Conservation (phyloP, 2,329 filamentous ascomycete species). For the Zasmidium angulare region DNA sequence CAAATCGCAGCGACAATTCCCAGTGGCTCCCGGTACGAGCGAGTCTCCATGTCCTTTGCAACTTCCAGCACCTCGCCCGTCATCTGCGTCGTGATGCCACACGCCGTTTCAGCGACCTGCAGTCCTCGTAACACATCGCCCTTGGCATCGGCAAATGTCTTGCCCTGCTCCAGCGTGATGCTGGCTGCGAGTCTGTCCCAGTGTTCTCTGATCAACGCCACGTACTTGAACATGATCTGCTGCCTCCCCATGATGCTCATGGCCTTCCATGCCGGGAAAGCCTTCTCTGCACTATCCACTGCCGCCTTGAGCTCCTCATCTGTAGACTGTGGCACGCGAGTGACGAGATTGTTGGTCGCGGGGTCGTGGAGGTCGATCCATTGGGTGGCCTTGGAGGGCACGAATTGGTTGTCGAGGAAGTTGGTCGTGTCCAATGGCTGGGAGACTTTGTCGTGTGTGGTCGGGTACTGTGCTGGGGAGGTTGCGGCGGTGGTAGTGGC, state of each 20-base stretch:
- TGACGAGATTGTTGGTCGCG: constrained; percentile 82
- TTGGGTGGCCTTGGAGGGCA: constrained; percentile 64
- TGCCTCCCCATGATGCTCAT: constrained; percentile 73
- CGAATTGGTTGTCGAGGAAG: constrained; percentile 79
- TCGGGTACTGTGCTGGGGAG: constrained; percentile 62
- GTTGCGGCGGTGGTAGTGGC: constrained; percentile 51
- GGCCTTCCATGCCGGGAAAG: constrained; percentile 71
- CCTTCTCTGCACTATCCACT: constrained; percentile 72
- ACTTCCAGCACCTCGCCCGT: constrained; percentile 84
- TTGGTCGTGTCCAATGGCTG: constrained; percentile 71
- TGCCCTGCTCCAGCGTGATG: constrained; percentile 85
- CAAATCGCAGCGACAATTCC: constrained; percentile 82
- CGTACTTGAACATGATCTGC: constrained; percentile 86
- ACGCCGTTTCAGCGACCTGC: constrained; percentile 81
- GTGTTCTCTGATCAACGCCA: constrained; percentile 75
- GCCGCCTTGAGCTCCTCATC: constrained; percentile 73
- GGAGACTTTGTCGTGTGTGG: constrained; percentile 68
- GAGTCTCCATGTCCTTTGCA: constrained; percentile 85
- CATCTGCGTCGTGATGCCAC: constrained; percentile 76
- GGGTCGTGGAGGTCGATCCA: constrained; percentile 82
- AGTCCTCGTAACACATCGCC: constrained; percentile 80
- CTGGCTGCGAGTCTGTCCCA: constrained; percentile 82
- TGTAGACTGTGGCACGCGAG: constrained; percentile 78
- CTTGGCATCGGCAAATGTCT: constrained; percentile 80
- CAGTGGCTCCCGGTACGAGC: constrained; percentile 77